Evolutionary conservation across 805 yeast genomes (phyloP).

Genomic region (Brettanomyces nanus): DNA sequence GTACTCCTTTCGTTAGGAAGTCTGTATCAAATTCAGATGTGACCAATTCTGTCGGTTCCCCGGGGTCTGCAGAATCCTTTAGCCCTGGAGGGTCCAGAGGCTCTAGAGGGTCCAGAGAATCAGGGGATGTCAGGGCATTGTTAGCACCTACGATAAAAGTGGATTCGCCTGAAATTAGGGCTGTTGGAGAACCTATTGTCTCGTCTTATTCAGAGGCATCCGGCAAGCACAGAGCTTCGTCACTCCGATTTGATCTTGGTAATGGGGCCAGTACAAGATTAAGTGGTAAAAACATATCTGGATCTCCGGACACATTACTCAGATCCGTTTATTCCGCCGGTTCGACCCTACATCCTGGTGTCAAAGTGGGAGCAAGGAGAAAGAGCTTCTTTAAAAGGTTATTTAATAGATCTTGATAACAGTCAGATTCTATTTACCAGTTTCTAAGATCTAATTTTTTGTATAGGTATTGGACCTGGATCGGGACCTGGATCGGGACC

Average conservation of each 20-base stretch:
- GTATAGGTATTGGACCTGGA: too few species aligned
- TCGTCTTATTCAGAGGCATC: slow-evolving; percentile 8
- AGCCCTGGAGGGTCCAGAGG: too few species aligned
- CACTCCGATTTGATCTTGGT: slow-evolving; percentile 13
- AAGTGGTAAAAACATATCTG: too few species aligned
- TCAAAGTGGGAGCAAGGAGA: slow-evolving; percentile 8
- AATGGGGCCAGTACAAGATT: not conserved
- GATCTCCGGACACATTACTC: not conserved
- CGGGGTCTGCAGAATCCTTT: not conserved
- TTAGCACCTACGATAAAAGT: slow-evolving; percentile 12
- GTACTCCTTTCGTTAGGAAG: not conserved
- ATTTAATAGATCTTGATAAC: slow-evolving; percentile 8
- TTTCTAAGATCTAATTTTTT: too few species aligned
- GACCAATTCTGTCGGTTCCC: not conserved
- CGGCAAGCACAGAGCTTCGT: slow-evolving; percentile 13
- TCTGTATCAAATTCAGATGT: too few species aligned
- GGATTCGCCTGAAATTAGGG: slow-evolving; percentile 7
- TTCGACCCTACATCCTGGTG: slow-evolving; percentile 2
- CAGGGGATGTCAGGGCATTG: not conserved
- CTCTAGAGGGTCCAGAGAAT: not conserved
- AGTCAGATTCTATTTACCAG: too few species aligned
- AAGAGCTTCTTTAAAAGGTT: slow-evolving; percentile 14
- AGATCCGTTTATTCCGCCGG: slow-evolving; percentile 1
- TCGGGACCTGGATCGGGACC: too few species aligned
- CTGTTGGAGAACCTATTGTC: slow-evolving; percentile 1